A percentile compares a stretch with the other conserved stretches of the same genome.
These are phyloP conservation scores for Leccinum laetum DNA, from an alignment of 1,284 basidiomycete genomes.

Conservation along the genomic window DNA sequence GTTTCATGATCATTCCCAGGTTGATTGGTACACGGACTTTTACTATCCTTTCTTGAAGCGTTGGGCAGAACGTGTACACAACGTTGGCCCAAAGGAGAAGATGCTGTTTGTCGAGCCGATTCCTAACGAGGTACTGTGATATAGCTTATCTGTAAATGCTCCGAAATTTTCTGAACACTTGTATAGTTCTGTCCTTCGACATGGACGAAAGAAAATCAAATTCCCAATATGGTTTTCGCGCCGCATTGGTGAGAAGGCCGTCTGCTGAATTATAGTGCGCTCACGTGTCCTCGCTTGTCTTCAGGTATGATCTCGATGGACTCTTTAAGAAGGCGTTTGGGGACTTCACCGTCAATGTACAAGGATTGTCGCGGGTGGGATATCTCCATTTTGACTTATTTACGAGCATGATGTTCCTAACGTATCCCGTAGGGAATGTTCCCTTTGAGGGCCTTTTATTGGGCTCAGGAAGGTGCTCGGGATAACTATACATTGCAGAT, in stretches of 20 bases:
- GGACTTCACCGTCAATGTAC: conserved; percentile 86
- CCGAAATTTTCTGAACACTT: conserved; percentile 10
- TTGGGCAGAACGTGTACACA: conserved; percentile 74
- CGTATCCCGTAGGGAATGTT: conserved; percentile 73
- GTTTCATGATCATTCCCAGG: conserved; percentile 33
- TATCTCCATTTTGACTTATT: background rate
- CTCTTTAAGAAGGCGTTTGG: conserved; percentile 84
- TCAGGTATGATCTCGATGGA: conserved; percentile 89
- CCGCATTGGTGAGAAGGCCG: conserved; percentile 78
- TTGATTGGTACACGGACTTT: conserved; percentile 85
- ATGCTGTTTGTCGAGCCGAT: conserved; percentile 81
- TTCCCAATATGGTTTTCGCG: conserved; percentile 81
- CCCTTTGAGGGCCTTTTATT: conserved; percentile 77
- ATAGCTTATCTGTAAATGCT: background rate
- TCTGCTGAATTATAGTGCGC: background rate
- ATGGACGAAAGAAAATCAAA: conserved; percentile 66
- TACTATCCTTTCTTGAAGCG: conserved; percentile 80
- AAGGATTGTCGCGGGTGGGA: conserved; percentile 79
- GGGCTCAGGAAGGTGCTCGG: conserved; percentile 78
- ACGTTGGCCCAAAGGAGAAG: conserved; percentile 52
- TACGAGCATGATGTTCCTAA: conserved; percentile 7
- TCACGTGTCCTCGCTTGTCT: background rate
- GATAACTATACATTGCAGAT: conserved; percentile 86
- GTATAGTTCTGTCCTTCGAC: conserved; percentile 75
- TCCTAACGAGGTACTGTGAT: conserved; percentile 78